Evolutionary conservation across 1,284 basidiomycete species (phyloP).

Genomic region (Pseudozyma thailandica): DNA sequence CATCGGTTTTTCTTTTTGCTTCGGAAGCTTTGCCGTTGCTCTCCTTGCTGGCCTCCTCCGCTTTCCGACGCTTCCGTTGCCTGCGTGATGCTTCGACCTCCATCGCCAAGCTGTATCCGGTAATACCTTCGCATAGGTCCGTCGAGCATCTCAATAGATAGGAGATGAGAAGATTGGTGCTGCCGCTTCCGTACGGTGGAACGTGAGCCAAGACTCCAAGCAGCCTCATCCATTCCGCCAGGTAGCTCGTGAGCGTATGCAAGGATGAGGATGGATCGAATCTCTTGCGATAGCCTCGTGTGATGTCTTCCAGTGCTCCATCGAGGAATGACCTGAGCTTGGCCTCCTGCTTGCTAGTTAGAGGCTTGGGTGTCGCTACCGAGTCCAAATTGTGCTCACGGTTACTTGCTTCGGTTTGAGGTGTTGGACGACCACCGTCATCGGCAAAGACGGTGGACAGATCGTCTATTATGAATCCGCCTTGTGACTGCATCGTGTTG

Average conservation of each 20-base stretch:
- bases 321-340: slow-evolving; percentile 56
- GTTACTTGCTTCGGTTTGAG: background rate
- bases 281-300: slow-evolving; percentile 51
- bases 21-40: background rate
- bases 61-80: slow-evolving; percentile 11
- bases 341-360: slow-evolving; percentile 51
- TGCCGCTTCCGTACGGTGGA: slow-evolving; percentile 48
- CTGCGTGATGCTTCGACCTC: slow-evolving; percentile 16
- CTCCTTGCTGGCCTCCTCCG: background rate
- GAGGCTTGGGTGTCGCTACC: slow-evolving; percentile 33
- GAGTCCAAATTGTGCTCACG: slow-evolving; percentile 3
- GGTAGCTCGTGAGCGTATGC: slow-evolving; percentile 38
- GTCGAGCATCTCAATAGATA: slow-evolving; percentile 57
- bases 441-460: slow-evolving; percentile 32
- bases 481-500: slow-evolving; percentile 26
- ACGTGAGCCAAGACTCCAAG: slow-evolving; percentile 49
- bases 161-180: slow-evolving; percentile 52
- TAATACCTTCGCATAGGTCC: slow-evolving; percentile 58
- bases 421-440: slow-evolving; percentile 1
- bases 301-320: slow-evolving; percentile 45
- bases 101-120: slow-evolving; percentile 50
- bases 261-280: slow-evolving; percentile 47
- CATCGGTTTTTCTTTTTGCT: background rate
- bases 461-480: slow-evolving; percentile 47
- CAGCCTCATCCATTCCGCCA: slow-evolving; percentile 42